Evolutionary conservation across 306 rosid genomes (phyloP).

Genomic region (Malus sylvestris): DNA sequence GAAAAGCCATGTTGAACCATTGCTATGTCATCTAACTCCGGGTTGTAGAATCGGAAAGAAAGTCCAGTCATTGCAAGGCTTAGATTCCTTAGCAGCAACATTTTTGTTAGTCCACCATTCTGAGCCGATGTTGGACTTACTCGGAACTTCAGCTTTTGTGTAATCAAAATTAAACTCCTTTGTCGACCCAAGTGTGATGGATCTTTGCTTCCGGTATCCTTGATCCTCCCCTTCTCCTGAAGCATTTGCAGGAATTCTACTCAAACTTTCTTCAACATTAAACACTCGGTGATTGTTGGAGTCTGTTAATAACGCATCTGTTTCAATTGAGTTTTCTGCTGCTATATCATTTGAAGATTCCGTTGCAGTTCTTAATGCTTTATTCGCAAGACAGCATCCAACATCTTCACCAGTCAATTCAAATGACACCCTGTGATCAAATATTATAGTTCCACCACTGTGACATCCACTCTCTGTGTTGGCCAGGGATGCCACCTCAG

Average conservation of each 20-base stretch:
- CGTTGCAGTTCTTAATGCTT: constrained; percentile 46
- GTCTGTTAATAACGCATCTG: constrained; percentile 31
- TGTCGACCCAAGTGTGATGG: constrained; percentile 52
- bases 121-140: constrained; percentile 42
- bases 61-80: constrained; percentile 59
- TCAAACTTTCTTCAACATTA: constrained; percentile 30
- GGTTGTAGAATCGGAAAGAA: constrained; percentile 80
- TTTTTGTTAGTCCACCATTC: constrained; percentile 80
- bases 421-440: constrained; percentile 85
- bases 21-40: constrained; percentile 44
- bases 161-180: constrained; percentile 87
- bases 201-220: constrained; percentile 53
- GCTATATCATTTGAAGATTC: constrained; percentile 45
- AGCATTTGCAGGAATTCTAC: constrained; percentile 28
- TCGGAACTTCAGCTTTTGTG: constrained; percentile 54
- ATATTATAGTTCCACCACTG: constrained; percentile 30
- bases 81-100: constrained; percentile 46
- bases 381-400: constrained; percentile 81
- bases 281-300: constrained; percentile 20
- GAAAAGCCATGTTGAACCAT: constrained; percentile 22
- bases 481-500: constrained; percentile 48
- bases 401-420: constrained; percentile 93
- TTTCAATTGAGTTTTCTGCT: constrained; percentile 33
- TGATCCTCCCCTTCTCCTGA: constrained; percentile 43
- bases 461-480: constrained; percentile 50